These are phyloP conservation scores for Vanrija sp. DNA, from an alignment of 1,284 basidiomycete species.

Conservation along the genomic window DNA sequence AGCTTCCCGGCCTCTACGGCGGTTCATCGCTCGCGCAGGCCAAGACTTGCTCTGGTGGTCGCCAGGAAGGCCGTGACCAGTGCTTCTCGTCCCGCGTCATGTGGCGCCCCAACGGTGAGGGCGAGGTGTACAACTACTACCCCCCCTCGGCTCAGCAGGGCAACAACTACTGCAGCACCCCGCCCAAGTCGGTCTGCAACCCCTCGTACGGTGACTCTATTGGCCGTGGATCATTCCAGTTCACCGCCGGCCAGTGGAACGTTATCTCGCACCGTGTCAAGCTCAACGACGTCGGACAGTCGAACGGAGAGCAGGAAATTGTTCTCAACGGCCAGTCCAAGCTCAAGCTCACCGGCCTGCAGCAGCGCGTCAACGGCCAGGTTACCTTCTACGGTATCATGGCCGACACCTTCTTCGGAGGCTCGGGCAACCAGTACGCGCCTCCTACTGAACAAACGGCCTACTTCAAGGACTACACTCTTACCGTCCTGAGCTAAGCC, in stretches of 20 bases:
- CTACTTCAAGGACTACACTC: conserved; percentile 64
- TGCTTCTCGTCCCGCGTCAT: conserved; percentile 50
- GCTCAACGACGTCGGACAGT: conserved; percentile 56
- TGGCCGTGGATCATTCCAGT: conserved; percentile 68
- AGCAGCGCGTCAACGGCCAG: conserved; percentile 52
- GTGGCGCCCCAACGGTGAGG: conserved; percentile 43
- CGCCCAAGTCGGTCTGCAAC: conserved; percentile 33
- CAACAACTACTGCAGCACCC: conserved; percentile 26
- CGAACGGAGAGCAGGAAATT: conserved; percentile 56
- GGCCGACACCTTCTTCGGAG: conserved; percentile 66
- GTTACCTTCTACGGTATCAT: conserved; percentile 58
- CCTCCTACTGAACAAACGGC: conserved; percentile 58
- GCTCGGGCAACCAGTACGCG: conserved; percentile 51
- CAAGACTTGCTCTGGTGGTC: conserved; percentile 48
- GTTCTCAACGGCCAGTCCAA: conserved; percentile 60
- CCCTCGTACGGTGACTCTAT: conserved; percentile 51
- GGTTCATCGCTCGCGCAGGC: conserved; percentile 25
- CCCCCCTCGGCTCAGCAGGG: conserved; percentile 13
- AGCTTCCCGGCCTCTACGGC: conserved; percentile 50
- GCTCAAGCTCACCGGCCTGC: conserved; percentile 55
- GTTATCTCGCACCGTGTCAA: conserved; percentile 61
- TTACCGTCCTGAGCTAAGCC: conserved; percentile 55
- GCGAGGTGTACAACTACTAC: conserved; percentile 46
- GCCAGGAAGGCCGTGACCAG: conserved; percentile 34
- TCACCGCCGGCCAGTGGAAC: conserved; percentile 61